Evolutionary conservation across 2,329 filamentous ascomycete genomes (phyloP), one percentile per base, ranked within the genome.

Genomic region (Sporothrix humicola): DNA sequence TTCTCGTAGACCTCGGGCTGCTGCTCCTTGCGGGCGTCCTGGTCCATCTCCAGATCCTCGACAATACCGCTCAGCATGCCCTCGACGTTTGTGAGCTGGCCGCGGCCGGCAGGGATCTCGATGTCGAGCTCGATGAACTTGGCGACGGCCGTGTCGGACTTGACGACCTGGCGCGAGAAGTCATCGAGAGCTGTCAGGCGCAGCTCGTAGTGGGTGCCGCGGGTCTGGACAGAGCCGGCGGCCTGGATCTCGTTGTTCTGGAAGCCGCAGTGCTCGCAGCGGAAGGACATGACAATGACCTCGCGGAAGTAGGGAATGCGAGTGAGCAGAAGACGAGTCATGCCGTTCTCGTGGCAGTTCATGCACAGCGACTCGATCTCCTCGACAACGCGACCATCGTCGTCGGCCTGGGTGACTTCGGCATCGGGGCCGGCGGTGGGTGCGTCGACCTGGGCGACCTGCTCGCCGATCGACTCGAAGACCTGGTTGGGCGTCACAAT

Each of bases 291-390:
- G 82, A 99, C 89, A 79, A 99, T 94, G 76, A 99, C 91, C 82
- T 99, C 95, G 84, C 94, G 94, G 86, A 99, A 99, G 87, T 94
- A 98, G 17, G 96, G 96, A 73, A 99, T 98, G 77, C 90, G 90
- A 17, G 97, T 97, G 72, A 99, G 90, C 59, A 99, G 90, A 26
- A 99, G 88, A 74, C 92, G 89, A 15, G 96, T 99, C 1, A 86
- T 89, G 79, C 96, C 96, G 86, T 94, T 92, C 77, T 94, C 86
- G 78, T 91, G 88, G 83, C 93, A 95, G 84, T 93, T 94, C 93
- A 95, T 95, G 85, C 93, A 95, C 26, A 95, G 86, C 76, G 91
- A 93, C 82, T 95, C 92, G 75, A 91, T 90, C 82, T 91, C 88
- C 76, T 92, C 89, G 58, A 92, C 89, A 3, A 89, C 83, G 76